These are phyloP conservation scores for Boletellus emodensis DNA, from an alignment of 768 basidiomycete genomes.

Conservation along the genomic window DNA sequence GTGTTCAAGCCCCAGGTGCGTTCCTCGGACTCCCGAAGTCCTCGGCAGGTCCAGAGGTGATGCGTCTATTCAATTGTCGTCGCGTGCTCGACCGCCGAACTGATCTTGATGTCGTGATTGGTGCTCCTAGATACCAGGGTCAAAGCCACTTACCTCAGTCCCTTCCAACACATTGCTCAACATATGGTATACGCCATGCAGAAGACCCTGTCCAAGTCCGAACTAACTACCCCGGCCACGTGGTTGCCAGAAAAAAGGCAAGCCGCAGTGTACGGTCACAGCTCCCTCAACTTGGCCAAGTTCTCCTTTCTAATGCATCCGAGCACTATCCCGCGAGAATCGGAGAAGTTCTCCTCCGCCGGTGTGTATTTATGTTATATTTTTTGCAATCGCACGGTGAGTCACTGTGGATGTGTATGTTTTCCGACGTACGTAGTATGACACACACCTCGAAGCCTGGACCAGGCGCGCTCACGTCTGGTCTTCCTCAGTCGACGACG, in stretches of 20 bases:
- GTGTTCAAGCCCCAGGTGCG: neutral
- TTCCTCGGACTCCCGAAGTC: constrained; percentile 1
- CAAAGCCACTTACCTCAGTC: constrained; percentile 5
- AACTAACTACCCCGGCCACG: neutral
- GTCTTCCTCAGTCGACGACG: neutral
- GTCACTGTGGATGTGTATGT: neutral
- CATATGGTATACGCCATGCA: neutral
- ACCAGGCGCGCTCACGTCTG: neutral
- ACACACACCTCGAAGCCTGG: neutral
- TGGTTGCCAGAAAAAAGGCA: neutral
- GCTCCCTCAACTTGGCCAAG: neutral
- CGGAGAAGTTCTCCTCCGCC: neutral
- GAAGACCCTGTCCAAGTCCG: neutral
- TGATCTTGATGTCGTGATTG: neutral
- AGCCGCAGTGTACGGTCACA: neutral
- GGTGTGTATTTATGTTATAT: neutral
- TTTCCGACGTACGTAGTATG: neutral
- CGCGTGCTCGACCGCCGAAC: neutral
- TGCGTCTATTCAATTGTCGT: neutral
- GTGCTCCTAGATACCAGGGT: constrained; percentile 8
- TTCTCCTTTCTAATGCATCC: neutral
- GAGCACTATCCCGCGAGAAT: neutral
- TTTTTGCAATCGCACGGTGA: neutral
- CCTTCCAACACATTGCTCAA: neutral
- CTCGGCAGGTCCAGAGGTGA: neutral